phyloP scores from a whole-genome alignment of 2,329 filamentous ascomycete species.

The Aciculosporium take region DNA sequence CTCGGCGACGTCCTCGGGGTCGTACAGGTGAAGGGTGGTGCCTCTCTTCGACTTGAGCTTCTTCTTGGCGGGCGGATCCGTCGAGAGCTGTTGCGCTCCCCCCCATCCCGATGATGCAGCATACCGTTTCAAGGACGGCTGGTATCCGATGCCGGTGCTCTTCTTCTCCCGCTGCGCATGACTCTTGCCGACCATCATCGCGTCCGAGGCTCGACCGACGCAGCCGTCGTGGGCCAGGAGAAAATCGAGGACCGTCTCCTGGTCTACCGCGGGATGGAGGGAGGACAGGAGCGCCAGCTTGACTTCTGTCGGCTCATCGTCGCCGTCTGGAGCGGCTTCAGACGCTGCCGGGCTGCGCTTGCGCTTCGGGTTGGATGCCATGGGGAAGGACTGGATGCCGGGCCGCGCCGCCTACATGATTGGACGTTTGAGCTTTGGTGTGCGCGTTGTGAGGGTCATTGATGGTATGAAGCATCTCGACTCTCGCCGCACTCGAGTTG shows the following conservation, averaged over 20 bases:
- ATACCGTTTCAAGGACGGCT: conserved; percentile 49
- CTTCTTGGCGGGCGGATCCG: conserved; percentile 23
- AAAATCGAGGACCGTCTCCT: conserved; percentile 60
- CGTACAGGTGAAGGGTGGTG: conserved; percentile 69
- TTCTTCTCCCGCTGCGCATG: conserved; percentile 12
- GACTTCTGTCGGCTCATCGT: conserved; percentile 63
- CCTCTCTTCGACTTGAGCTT: conserved; percentile 57
- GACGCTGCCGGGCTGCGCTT: conserved; percentile 17
- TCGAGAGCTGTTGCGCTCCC: too few species aligned
- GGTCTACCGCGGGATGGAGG: conserved; percentile 49
- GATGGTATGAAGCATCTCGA: neutral
- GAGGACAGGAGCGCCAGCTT: conserved; percentile 78
- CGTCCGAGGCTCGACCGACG: conserved; percentile 48
- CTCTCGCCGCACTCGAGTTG: neutral
- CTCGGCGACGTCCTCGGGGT: conserved; percentile 63
- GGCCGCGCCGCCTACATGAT: conserved; percentile 1
- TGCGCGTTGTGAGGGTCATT: neutral
- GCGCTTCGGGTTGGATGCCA: conserved; percentile 32
- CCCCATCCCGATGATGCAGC: conserved; percentile 14
- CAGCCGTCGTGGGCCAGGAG: conserved; percentile 66
- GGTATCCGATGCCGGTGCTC: conserved; percentile 34
- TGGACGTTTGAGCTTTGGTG: neutral
- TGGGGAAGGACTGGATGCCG: conserved; percentile 44
- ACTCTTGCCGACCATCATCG: conserved; percentile 27
- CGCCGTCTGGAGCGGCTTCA: conserved; percentile 1